Percentiles rank a stretch among this genome's conserved stretches.
Evolutionary conservation across 768 basidiomycete genomes (phyloP).

Genomic region (Suillus occidentalis): DNA sequence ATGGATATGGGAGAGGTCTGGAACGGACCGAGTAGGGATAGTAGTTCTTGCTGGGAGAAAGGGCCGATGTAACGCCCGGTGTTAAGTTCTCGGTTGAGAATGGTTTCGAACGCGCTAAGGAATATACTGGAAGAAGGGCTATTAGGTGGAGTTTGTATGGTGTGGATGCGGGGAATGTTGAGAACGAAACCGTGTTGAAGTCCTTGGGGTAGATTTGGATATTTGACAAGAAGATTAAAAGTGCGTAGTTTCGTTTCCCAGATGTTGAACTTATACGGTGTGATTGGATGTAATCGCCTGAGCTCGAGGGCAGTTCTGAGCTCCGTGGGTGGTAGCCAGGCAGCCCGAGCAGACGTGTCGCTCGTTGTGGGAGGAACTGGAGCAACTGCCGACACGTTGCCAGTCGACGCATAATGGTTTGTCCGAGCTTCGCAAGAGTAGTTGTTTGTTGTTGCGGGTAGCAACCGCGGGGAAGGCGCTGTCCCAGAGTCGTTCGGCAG

Average conservation of each 20-base stretch:
- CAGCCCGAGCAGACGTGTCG: constrained; percentile 46
- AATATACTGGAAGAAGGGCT: too few species aligned
- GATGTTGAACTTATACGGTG: too few species aligned
- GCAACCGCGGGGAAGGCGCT: accelerated
- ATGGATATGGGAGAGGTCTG: constrained; percentile 38
- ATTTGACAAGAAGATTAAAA: too few species aligned
- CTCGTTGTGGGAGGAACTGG: constrained; percentile 19
- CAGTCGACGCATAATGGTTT: constrained; percentile 36
- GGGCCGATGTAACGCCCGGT: constrained; percentile 14
- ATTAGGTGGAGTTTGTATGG: too few species aligned
- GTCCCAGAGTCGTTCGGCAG: not conserved
- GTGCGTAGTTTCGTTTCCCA: too few species aligned
- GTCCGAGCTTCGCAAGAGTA: constrained; percentile 6
- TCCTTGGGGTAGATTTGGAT: too few species aligned
- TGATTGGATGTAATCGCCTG: too few species aligned
- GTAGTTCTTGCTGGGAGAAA: not conserved
- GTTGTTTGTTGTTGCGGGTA: not conserved
- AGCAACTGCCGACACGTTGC: constrained; percentile 31
- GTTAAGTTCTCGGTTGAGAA: constrained; percentile 10
- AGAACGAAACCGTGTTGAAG: too few species aligned
- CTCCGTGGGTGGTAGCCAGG: constrained; percentile 36
- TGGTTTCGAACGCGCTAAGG: too few species aligned
- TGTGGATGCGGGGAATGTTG: too few species aligned
- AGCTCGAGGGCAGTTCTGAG: constrained; percentile 26
- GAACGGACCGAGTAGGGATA: constrained; percentile 35